Conservation (phyloP, 345 rosid species). For the Lumnitzera littorea region DNA sequence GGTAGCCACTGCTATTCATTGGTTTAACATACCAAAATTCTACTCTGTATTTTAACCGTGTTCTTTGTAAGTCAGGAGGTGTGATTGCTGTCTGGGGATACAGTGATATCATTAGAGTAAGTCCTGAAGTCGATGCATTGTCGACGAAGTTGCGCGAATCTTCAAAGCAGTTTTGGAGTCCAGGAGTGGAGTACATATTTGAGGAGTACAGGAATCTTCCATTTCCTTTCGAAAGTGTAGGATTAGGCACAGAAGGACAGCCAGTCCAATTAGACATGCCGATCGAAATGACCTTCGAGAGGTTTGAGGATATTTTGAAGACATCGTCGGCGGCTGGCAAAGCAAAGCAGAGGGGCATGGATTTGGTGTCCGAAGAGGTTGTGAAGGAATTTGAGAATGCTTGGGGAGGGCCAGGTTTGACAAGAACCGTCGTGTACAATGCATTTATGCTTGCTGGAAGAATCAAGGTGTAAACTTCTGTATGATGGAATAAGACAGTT, state of each 20-base stretch:
- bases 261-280: slow-evolving; percentile 42
- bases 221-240: slow-evolving; percentile 48
- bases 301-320: slow-evolving; percentile 24
- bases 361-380: slow-evolving; percentile 40
- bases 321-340: slow-evolving; percentile 37
- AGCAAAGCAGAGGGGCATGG: slow-evolving; percentile 54
- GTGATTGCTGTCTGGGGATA: slow-evolving; percentile 58
- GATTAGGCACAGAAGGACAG: slow-evolving; percentile 49
- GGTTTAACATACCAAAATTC: slow-evolving; percentile 64
- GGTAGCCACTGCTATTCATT: slow-evolving; percentile 51
- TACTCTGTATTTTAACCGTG: slow-evolving; percentile 37
- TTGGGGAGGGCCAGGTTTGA: slow-evolving; percentile 50
- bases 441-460: slow-evolving; percentile 59
- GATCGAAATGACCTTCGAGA: slow-evolving; percentile 34
- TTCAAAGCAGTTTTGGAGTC: slow-evolving; percentile 33
- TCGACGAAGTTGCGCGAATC: slow-evolving; percentile 29
- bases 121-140: slow-evolving; percentile 39
- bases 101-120: slow-evolving; percentile 25
- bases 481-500: neutral
- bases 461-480: slow-evolving; percentile 8
- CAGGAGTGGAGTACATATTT: slow-evolving; percentile 19
- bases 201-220: slow-evolving; percentile 48
- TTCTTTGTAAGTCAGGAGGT: slow-evolving; percentile 58
- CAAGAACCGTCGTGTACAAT: slow-evolving; percentile 38
- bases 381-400: slow-evolving; percentile 54